These are phyloP conservation scores for Pseudofabraea citricarpa DNA, from an alignment of 2,329 filamentous ascomycete species.

Conservation along the genomic window DNA sequence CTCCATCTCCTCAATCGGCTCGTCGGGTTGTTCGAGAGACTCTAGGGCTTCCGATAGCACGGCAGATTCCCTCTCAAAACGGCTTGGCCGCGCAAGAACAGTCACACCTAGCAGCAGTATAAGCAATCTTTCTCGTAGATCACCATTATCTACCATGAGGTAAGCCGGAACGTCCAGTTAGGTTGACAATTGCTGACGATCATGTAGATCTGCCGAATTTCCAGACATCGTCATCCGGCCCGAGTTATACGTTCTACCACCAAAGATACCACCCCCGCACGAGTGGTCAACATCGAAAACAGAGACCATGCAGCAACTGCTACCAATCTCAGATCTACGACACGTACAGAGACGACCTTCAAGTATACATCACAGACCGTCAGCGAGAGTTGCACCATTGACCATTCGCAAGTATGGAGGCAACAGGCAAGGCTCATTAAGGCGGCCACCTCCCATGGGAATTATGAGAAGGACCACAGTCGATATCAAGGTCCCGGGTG, in stretches of 20 bases:
- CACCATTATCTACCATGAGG: slow-evolving; percentile 21
- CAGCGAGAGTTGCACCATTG: slow-evolving; percentile 6
- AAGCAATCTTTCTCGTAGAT: slow-evolving; percentile 18
- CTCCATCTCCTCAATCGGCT: slow-evolving; percentile 13
- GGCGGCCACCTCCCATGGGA: slow-evolving; percentile 4
- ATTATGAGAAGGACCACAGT: slow-evolving; percentile 8
- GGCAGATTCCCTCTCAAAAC: slow-evolving; percentile 6
- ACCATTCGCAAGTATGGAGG: slow-evolving; percentile 6
- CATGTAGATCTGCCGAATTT: slow-evolving; percentile 16
- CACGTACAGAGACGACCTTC: background rate
- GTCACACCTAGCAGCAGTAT: slow-evolving; percentile 24
- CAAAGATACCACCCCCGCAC: slow-evolving; percentile 16
- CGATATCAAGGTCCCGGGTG: slow-evolving; percentile 15
- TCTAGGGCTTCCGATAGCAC: slow-evolving; percentile 12
- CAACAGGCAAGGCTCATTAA: background rate
- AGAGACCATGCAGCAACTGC: slow-evolving; percentile 12
- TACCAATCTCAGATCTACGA: slow-evolving; percentile 13
- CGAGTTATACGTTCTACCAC: slow-evolving; percentile 17
- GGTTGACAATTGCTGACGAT: slow-evolving; percentile 8
- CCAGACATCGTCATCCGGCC: slow-evolving; percentile 18
- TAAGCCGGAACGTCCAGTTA: no score
- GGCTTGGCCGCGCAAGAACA: slow-evolving; percentile 7
- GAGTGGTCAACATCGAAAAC: slow-evolving; percentile 15
- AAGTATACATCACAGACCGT: slow-evolving; percentile 10
- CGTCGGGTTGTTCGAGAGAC: slow-evolving; percentile 11